Evolutionary conservation across 75 land plant species (phyloP).

Genomic region (Azolla pinnata): DNA sequence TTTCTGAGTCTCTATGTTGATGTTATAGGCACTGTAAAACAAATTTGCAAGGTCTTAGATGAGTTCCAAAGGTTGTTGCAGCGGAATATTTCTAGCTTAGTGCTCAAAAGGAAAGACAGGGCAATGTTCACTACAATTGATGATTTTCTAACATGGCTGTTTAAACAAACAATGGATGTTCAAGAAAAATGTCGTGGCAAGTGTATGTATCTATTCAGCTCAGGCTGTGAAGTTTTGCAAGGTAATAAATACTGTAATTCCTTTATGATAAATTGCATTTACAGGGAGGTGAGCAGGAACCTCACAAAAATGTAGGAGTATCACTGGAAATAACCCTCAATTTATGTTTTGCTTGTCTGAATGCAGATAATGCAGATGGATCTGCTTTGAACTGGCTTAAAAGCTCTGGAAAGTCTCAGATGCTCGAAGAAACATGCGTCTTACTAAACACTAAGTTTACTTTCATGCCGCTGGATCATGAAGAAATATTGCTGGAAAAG

Average conservation of each 20-base stretch:
- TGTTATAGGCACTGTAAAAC: constrained; percentile 31
- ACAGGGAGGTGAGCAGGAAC: no score
- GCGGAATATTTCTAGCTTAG: constrained; percentile 22
- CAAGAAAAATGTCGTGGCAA: constrained; percentile 32
- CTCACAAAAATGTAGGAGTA: no score
- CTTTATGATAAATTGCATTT: no score
- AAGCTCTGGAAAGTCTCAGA: neutral
- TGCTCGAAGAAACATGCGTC: constrained; percentile 1
- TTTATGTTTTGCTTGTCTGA: neutral
- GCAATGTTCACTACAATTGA: constrained; percentile 18
- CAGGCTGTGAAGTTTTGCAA: constrained; percentile 17
- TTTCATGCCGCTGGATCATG: neutral
- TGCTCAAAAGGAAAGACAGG: constrained; percentile 26
- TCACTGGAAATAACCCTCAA: no score
- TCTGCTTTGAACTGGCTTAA: constrained; percentile 27
- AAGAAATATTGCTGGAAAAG: neutral
- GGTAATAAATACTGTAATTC: no score
- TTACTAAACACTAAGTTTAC: constrained; percentile 13
- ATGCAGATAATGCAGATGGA: constrained; percentile 16
- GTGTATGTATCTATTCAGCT: constrained; percentile 31
- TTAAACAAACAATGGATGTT: constrained; percentile 24
- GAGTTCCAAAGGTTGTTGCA: constrained; percentile 17
- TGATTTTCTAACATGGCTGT: constrained; percentile 31
- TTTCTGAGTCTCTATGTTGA: neutral
- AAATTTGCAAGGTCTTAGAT: constrained; percentile 29